These are phyloP conservation scores for Carex pumila DNA, from an alignment of 176 grass and related monocot genomes.

Conservation along the genomic window DNA sequence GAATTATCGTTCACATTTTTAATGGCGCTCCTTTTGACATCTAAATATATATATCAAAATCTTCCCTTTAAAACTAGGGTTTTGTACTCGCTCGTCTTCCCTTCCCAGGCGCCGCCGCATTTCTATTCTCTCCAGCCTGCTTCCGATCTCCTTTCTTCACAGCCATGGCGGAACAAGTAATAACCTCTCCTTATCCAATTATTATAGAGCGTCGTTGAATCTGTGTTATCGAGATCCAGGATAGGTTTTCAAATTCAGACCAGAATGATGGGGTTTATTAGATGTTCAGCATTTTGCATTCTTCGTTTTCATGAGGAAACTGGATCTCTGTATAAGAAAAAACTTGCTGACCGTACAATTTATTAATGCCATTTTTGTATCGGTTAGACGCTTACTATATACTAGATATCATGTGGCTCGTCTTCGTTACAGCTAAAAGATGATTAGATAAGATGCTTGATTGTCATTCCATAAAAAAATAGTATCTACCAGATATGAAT, in stretches of 20 bases:
- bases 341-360: too few relatives aligned
- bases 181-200: background rate
- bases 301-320: background rate
- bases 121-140: background rate
- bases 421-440: background rate
- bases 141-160: background rate
- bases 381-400: too few relatives aligned
- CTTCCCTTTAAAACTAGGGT: conserved; percentile 10
- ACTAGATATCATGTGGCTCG: background rate
- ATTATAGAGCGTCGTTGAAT: background rate
- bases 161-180: conserved; percentile 86
- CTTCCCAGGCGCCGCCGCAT: background rate
- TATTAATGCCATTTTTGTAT: background rate
- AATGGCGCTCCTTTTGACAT: background rate
- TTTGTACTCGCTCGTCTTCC: conserved; percentile 15
- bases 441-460: background rate
- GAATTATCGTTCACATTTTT: background rate
- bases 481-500: background rate
- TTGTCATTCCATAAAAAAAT: background rate
- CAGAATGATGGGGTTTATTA: background rate
- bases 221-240: background rate
- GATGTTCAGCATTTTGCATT: background rate
- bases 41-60: conserved; percentile 1
- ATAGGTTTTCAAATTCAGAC: background rate
- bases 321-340: background rate